Percentiles rank a stretch among this genome's conserved stretches.
Evolutionary conservation across 306 rosid genomes (phyloP).

Genomic region (Adenanthera pavonina): DNA sequence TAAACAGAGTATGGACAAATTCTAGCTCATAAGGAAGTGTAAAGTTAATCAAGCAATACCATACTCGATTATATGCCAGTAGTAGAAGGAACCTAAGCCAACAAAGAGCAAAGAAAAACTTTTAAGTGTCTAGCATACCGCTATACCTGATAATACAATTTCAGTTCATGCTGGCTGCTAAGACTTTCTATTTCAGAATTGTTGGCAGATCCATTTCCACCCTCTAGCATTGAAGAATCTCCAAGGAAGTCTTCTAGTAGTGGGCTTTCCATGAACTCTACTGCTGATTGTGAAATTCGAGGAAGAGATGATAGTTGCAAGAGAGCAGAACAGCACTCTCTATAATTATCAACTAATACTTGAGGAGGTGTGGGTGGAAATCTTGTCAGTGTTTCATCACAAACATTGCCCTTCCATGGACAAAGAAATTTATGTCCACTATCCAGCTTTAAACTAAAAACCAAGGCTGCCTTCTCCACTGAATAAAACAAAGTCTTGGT

Average conservation of each 20-base stretch:
- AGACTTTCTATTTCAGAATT: constrained; percentile 50
- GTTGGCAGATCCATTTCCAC: constrained; percentile 51
- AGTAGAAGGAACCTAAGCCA: constrained; percentile 8
- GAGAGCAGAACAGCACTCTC: constrained; percentile 64
- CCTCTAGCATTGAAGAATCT: constrained; percentile 54
- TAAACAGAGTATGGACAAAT: constrained; percentile 30
- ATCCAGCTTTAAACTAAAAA: constrained; percentile 88
- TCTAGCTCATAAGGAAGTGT: background rate
- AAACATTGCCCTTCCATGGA: constrained; percentile 90
- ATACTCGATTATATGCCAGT: constrained; percentile 23
- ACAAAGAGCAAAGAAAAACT: background rate
- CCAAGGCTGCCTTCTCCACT: constrained; percentile 97
- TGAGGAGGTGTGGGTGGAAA: constrained; percentile 79
- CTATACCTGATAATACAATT: constrained; percentile 74
- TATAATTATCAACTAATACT: constrained; percentile 68
- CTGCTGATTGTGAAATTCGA: constrained; percentile 62
- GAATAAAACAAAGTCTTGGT: constrained; percentile 38
- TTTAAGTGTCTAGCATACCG: constrained; percentile 4
- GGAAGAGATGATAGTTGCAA: constrained; percentile 78
- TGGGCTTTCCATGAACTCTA: constrained; percentile 61
- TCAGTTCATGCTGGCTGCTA: constrained; percentile 57
- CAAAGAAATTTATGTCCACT: constrained; percentile 92
- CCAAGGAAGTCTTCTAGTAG: constrained; percentile 70
- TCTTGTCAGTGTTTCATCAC: constrained; percentile 74
- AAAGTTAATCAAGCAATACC: constrained; percentile 9